Evolutionary conservation across 2,329 filamentous ascomycete species (phyloP), one percentile per base, ranked within the genome.

Genomic region (Clonostachys byssicola): DNA sequence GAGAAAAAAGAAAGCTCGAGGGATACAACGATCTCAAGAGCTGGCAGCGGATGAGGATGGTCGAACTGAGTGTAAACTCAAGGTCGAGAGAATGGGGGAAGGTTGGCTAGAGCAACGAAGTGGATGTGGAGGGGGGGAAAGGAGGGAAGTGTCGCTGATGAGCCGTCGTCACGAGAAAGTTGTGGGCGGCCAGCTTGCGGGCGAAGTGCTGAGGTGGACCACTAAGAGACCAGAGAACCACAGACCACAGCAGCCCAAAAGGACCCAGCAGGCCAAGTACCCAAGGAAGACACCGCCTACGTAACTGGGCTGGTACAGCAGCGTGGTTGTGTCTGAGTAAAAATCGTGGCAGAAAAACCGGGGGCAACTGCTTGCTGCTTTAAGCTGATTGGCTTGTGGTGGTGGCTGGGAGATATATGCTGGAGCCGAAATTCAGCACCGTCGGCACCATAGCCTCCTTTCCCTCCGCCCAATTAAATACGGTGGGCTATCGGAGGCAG

Each of bases 101-200:
- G 59, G 54, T 55, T 56, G 55, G 55, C 53, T 57, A 56, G 43
- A 54, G 55, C 50, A 51, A 50, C 49, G 52, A 43, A 17, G 44
- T 48, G 40, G 42, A 40, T 49, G 49, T 49, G 51, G 47, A 48
- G 47, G 46, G 44, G 58, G 53, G 57, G 58, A 60, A 58, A 61
- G 60, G 60, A 61, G 59, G 58, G 54, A 61, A 60, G 59, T 60
- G 58, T 60, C 57, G 54, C 58, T 56, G 56, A 52, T 59, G 67
- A 55, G 56, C 58, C 56, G 55, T 57, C 56, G 59, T 60, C 57
- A 59, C 56, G 59, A 56, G 59, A 60, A 60, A 64, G 60, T 61
- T 62, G 61, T 63, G 63, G 61, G 63, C 60, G 57, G 59, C 59
- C 59, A 56, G 53, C 57, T 59, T 58, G 60, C 57, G 56, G 60